Percentiles rank a stretch among this genome's conserved stretches.
phyloP scores from a whole-genome alignment of 208 protist genomes.

The Trypanosoma mega region DNA sequence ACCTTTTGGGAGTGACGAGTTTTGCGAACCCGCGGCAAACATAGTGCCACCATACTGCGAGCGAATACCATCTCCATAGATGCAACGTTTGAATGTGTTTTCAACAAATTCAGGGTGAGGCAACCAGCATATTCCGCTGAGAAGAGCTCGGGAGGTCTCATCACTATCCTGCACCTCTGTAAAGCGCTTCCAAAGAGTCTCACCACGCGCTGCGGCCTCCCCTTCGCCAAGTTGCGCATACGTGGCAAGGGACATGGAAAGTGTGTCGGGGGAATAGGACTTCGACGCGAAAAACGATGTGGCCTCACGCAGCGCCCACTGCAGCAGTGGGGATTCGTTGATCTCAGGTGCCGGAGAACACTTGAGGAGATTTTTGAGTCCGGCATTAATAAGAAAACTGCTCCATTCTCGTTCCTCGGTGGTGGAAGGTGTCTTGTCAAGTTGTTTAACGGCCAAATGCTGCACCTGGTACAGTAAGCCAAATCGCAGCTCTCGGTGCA shows the following conservation, averaged over 20 bases:
- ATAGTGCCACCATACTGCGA: conserved; percentile 73
- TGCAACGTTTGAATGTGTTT: conserved; percentile 53
- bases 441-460: conserved; percentile 15
- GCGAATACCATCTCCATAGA: conserved; percentile 62
- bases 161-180: conserved; percentile 63
- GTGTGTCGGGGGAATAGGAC: conserved; percentile 40
- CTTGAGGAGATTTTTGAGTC: conserved; percentile 8
- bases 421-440: conserved; percentile 17
- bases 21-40: conserved; percentile 50
- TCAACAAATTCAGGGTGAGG: conserved; percentile 56
- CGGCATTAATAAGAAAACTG: conserved; percentile 24
- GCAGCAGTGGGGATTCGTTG: conserved; percentile 28
- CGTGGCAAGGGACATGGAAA: conserved; percentile 39
- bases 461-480: conserved; percentile 26
- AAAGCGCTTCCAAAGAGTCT: conserved; percentile 50
- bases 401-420: conserved; percentile 20
- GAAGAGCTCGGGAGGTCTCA: conserved; percentile 59
- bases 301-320: conserved; percentile 66
- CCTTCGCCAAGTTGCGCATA: conserved; percentile 39
- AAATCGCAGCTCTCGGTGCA: conserved; percentile 36
- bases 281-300: conserved; percentile 38
- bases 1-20: conserved; percentile 37
- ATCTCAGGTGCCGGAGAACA: conserved; percentile 15
- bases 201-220: conserved; percentile 15
- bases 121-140: conserved; percentile 58